phyloP scores from a whole-genome alignment of 768 basidiomycete genomes.

The Mycena amicta region DNA sequence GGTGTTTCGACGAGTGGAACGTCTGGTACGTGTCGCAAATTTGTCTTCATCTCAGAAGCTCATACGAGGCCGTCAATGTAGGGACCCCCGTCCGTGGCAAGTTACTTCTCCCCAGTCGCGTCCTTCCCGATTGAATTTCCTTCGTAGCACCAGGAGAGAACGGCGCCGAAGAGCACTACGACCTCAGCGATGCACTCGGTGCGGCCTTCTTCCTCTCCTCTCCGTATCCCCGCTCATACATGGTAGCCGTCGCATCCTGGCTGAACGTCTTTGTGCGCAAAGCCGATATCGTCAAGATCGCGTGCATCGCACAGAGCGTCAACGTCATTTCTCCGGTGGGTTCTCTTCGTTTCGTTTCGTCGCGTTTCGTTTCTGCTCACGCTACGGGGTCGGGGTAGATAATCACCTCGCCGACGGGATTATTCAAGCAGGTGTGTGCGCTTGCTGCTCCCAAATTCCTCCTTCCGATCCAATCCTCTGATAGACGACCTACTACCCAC shows the following conservation, averaged over 20 bases:
- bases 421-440: constrained; percentile 35
- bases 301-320: constrained; percentile 61
- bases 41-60: neutral
- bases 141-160: constrained; percentile 47
- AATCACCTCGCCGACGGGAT: constrained; percentile 47
- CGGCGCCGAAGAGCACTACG: constrained; percentile 57
- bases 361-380: neutral
- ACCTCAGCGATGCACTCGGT: constrained; percentile 54
- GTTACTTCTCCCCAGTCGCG: no score
- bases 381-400: no score
- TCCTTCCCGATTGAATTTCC: no score
- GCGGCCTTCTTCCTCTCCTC: constrained; percentile 1
- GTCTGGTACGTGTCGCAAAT: constrained; percentile 43
- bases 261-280: constrained; percentile 63
- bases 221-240: neutral
- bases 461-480: constrained; percentile 41
- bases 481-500: constrained; percentile 54
- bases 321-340: constrained; percentile 52
- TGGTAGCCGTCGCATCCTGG: constrained; percentile 58
- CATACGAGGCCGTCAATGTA: constrained; percentile 27
- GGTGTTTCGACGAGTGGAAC: constrained; percentile 61
- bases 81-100: no score
- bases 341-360: neutral
- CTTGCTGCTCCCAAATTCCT: constrained; percentile 2
- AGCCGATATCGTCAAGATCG: constrained; percentile 59